Evolutionary conservation across 1,139 yeast genomes (phyloP).

Genomic region (Nakaseomyces delphensis): DNA sequence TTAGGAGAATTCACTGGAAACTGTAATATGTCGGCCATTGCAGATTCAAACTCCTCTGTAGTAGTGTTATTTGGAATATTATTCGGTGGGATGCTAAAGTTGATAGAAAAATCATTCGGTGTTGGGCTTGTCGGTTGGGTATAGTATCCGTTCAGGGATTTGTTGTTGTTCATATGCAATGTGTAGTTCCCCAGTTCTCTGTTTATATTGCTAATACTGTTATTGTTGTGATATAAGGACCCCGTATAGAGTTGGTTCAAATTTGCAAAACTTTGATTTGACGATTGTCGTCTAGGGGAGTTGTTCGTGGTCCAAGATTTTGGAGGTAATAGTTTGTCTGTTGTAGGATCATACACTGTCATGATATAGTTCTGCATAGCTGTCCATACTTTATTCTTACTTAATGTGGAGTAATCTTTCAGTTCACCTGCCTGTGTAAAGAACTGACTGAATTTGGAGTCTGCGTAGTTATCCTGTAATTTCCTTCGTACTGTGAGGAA

Average conservation of each 20-base stretch:
- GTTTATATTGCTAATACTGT: not conserved
- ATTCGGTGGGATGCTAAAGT: not conserved
- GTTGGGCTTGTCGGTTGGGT: conserved; percentile 7
- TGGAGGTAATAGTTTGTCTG: not conserved
- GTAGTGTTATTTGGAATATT: not conserved
- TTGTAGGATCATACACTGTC: not conserved
- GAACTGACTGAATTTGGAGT: not conserved
- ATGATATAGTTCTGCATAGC: conserved; percentile 3
- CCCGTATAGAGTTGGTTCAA: not conserved
- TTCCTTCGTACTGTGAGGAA: conserved; percentile 1
- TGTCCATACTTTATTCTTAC: not conserved
- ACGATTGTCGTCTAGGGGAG: not conserved
- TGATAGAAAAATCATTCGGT: conserved; percentile 3
- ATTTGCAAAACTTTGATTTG: not conserved
- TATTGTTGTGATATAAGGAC: not conserved
- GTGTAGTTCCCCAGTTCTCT: conserved; percentile 1
- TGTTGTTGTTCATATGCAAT: not conserved
- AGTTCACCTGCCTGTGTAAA: conserved; percentile 1
- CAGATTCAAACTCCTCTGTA: conserved; percentile 1
- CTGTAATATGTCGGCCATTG: conserved; percentile 4
- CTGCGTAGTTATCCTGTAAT: conserved; percentile 1
- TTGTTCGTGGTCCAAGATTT: conserved; percentile 3
- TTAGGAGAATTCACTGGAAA: conserved; percentile 2
- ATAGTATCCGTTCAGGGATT: conserved; percentile 6
- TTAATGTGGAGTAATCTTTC: not conserved